A percentile compares a stretch with the other conserved stretches of the same genome.
These are phyloP conservation scores for Spiraea crenata DNA, from an alignment of 331 rosid species.

Conservation along the genomic window DNA sequence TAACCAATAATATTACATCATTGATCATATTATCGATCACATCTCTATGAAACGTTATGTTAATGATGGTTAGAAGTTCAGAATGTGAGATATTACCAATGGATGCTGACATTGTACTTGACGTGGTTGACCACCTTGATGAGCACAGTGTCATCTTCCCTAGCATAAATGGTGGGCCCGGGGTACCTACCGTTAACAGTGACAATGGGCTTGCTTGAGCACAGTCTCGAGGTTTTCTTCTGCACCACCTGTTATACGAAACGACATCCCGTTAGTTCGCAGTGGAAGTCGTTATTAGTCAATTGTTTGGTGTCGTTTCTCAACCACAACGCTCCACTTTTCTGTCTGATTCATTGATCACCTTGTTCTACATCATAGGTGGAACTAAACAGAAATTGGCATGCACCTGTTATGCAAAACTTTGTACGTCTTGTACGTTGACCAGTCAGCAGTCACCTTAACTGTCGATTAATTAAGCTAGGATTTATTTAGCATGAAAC, in stretches of 20 bases:
- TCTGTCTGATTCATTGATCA: background rate
- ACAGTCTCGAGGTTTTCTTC: constrained; percentile 60
- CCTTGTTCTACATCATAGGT: too few species aligned
- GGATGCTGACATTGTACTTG: constrained; percentile 77
- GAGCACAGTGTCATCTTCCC: constrained; percentile 79
- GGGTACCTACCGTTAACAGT: constrained; percentile 66
- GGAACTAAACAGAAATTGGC: too few species aligned
- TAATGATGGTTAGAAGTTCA: too few species aligned
- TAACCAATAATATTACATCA: background rate
- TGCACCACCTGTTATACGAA: constrained; percentile 48
- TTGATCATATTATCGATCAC: background rate
- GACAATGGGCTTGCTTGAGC: constrained; percentile 74
- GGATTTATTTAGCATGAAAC: background rate
- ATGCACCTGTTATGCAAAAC: too few species aligned
- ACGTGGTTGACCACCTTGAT: constrained; percentile 85
- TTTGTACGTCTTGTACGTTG: background rate
- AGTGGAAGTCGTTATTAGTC: background rate
- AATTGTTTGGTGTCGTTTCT: constrained; percentile 10
- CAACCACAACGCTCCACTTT: background rate
- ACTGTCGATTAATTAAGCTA: background rate
- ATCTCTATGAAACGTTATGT: background rate
- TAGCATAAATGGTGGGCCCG: constrained; percentile 80
- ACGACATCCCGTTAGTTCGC: background rate
- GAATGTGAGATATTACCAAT: constrained; percentile 48
- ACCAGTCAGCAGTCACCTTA: background rate